A percentile compares a stretch with the other conserved stretches of the same genome.
These are phyloP conservation scores for Sporormia fimetaria DNA, from an alignment of 495 filamentous ascomycete species.

Conservation along the genomic window DNA sequence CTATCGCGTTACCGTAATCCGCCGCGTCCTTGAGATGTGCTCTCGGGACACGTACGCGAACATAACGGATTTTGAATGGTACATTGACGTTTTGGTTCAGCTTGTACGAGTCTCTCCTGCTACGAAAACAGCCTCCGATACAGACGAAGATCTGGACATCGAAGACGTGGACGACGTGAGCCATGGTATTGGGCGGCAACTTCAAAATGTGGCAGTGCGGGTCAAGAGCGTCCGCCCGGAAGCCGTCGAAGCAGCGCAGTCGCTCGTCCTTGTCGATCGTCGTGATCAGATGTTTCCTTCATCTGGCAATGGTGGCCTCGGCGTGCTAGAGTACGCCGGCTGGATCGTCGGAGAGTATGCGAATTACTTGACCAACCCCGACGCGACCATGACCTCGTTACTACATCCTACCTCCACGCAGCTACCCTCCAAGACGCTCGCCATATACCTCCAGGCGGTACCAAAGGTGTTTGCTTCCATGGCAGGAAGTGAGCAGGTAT, in stretches of 20 bases:
- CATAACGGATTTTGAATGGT: constrained; percentile 90
- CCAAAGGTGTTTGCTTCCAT: constrained; percentile 72
- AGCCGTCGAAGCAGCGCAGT: constrained; percentile 72
- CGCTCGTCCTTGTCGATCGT: constrained; percentile 46
- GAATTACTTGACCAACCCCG: constrained; percentile 49
- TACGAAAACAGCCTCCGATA: constrained; percentile 9
- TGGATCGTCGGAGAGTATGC: constrained; percentile 89
- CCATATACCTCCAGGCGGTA: constrained; percentile 72
- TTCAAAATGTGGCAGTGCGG: constrained; percentile 84
- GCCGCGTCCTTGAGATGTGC: constrained; percentile 77
- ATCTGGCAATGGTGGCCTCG: constrained; percentile 40
- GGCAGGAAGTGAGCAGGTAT: constrained; percentile 40
- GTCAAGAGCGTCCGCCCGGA: constrained; percentile 68
- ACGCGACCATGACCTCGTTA: constrained; percentile 57
- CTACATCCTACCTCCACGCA: constrained; percentile 52
- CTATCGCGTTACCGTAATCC: constrained; percentile 68
- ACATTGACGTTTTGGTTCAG: constrained; percentile 72
- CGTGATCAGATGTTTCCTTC: constrained; percentile 38
- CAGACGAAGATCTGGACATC: constrained; percentile 13
- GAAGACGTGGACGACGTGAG: constrained; percentile 42
- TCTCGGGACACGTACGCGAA: constrained; percentile 79
- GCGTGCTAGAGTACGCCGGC: constrained; percentile 57
- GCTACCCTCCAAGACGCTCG: constrained; percentile 51
- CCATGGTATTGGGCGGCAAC: constrained; percentile 65
- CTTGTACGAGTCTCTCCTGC: constrained; percentile 58